phyloP scores from a whole-genome alignment of 164 flowering plant genomes.

The Kingdonia uniflora region DNA sequence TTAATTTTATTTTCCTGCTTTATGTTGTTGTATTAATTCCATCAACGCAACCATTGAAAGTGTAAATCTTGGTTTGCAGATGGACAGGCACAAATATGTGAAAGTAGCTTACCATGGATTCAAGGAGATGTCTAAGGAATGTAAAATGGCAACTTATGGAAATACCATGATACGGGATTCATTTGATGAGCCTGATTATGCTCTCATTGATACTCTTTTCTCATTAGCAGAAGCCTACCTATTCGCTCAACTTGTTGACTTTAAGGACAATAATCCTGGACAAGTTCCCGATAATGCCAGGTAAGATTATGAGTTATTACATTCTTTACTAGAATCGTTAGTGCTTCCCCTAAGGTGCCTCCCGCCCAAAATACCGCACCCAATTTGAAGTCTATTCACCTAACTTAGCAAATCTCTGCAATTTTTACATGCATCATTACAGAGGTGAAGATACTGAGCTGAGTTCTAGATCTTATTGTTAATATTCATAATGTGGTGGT shows the following conservation, averaged over 20 bases:
- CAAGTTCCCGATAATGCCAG: slow-evolving; percentile 50
- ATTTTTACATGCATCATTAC: too few relatives aligned
- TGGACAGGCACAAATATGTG: slow-evolving; percentile 98
- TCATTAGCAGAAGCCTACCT: slow-evolving; percentile 93
- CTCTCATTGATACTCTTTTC: slow-evolving; percentile 93
- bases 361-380: too few relatives aligned
- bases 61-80: slow-evolving; percentile 31
- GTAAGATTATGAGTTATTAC: slow-evolving; percentile 33
- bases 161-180: slow-evolving; percentile 74
- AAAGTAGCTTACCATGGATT: slow-evolving; percentile 99
- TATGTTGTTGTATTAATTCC: neutral
- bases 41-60: slow-evolving; percentile 1
- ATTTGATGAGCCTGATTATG: slow-evolving; percentile 98
- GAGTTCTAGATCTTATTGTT: too few relatives aligned
- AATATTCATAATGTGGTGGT: too few relatives aligned
- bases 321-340: too few relatives aligned
- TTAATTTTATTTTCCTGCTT: neutral
- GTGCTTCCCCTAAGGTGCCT: too few relatives aligned
- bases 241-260: slow-evolving; percentile 94
- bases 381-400: too few relatives aligned
- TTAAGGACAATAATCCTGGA: slow-evolving; percentile 69
- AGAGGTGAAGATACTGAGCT: too few relatives aligned
- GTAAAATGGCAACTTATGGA: slow-evolving; percentile 84
- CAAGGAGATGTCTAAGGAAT: slow-evolving; percentile 81
- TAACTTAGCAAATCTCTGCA: too few relatives aligned